Evolutionary conservation across 140 eudicot genomes (phyloP), one percentile per base, ranked within the genome.

Genomic region (Erigeron philadelphicus): DNA sequence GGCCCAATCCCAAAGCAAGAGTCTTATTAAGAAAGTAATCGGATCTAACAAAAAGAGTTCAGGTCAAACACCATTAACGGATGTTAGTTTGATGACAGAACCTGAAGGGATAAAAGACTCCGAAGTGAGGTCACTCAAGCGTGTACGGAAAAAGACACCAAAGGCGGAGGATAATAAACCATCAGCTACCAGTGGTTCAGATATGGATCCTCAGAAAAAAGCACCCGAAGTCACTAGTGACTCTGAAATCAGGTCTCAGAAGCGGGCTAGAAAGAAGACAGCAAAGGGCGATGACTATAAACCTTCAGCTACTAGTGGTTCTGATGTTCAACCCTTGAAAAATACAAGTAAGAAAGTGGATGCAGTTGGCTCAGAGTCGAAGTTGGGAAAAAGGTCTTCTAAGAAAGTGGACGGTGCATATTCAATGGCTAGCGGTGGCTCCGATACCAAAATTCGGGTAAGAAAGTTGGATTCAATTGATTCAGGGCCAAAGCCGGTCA

Each of bases 181-280:
- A 35, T 71, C 80, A 7, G 58, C 50, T 50, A 73, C 43, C 16
- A 53, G 23, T 53, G 59, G 59, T 53, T 53, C 59, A 50, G 56
- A 50, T 50, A 19, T 17, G 21, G 65, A 69, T 54, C 49, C 41
- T 15, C 0, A 5, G 1, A 55, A 53, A 46, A 68, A 21, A 9
- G 12, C 21, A 55, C 61, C 79, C 45, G 88, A 74, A 57, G 83
- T 55, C 41, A 67, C 56, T 23, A 61, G 73, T 65, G 86, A 77
- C 52, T 66, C 80, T 2, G 87, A 76, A 21, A 69, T 66, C 35
- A 79, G 65, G 49, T 69, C 67, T 15, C 82, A 77, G 4, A 83
- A 53, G 66, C 78, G 81, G 6, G 13, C 66, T 0, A 74, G 83
- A 31, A 84, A 80, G 75, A 85, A 78, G 61, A 73, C 70, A 40